A percentile compares a stretch with the other conserved stretches of the same genome.
Conservation (phyloP, 1,284 basidiomycete species). For the Cutaneotrichosporon cyanovorans region DNA sequence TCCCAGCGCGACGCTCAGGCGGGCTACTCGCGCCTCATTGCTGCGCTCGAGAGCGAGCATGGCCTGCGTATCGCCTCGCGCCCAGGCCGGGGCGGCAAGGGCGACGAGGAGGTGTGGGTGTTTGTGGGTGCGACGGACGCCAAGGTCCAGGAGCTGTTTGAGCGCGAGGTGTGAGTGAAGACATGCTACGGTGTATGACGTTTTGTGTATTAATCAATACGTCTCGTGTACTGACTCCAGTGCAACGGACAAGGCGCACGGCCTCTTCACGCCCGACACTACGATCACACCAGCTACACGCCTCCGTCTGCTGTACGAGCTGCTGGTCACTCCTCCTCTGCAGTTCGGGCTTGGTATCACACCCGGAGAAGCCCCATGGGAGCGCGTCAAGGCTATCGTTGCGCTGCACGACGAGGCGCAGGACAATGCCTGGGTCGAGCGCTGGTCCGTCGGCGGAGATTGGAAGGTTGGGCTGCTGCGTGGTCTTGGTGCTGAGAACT, state of each 20-base stretch:
- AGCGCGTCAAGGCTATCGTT: constrained; percentile 68
- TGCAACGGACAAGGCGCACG: constrained; percentile 23
- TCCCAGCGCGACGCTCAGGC: constrained; percentile 22
- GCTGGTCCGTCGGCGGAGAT: constrained; percentile 38
- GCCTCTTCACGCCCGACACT: constrained; percentile 57
- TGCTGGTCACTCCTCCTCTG: constrained; percentile 59
- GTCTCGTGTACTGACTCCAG: constrained; percentile 13
- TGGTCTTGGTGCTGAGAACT: constrained; percentile 51
- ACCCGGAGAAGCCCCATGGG: constrained; percentile 63
- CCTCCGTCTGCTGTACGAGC: constrained; percentile 68
- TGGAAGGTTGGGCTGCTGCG: constrained; percentile 53
- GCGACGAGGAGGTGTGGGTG: constrained; percentile 67
- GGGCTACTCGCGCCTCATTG: constrained; percentile 22
- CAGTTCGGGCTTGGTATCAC: constrained; percentile 75
- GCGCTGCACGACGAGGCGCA: constrained; percentile 74
- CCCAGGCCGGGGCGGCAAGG: constrained; percentile 46
- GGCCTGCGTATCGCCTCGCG: constrained; percentile 33
- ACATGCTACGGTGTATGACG: neutral
- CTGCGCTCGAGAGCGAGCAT: constrained; percentile 31
- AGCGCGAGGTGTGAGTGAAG: constrained; percentile 63
- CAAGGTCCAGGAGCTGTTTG: constrained; percentile 59
- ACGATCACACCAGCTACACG: constrained; percentile 51
- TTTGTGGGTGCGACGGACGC: constrained; percentile 65
- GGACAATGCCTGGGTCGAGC: constrained; percentile 37
- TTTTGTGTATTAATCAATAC: neutral